Conservation (phyloP, 1,284 basidiomycete genomes). For the Earliella scabrosa region DNA sequence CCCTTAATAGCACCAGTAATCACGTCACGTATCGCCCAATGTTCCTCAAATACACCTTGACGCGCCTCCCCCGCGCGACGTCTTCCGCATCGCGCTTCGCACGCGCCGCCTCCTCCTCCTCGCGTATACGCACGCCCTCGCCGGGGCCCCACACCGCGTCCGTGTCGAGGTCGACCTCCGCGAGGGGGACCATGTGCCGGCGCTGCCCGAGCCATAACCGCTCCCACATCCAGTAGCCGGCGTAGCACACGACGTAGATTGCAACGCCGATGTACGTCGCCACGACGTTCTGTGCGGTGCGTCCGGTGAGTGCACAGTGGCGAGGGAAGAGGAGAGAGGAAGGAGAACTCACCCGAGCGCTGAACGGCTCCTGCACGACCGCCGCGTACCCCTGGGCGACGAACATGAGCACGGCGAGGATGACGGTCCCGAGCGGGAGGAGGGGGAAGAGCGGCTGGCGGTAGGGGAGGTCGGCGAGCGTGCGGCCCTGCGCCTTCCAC, state of each 20-base stretch:
- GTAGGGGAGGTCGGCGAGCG: slow-evolving; percentile 49
- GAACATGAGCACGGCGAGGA: slow-evolving; percentile 52
- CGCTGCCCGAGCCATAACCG: slow-evolving; percentile 26
- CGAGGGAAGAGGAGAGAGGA: not conserved
- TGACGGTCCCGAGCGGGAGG: slow-evolving; percentile 46
- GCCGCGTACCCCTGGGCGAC: slow-evolving; percentile 54
- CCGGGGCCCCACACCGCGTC: slow-evolving; percentile 53
- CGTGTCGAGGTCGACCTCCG: slow-evolving; percentile 48
- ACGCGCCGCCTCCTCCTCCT: slow-evolving; percentile 33
- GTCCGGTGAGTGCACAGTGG: not conserved
- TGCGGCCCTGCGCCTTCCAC: slow-evolving; percentile 44
- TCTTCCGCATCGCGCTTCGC: slow-evolving; percentile 24
- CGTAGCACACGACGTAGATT: slow-evolving; percentile 40
- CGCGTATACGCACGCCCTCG: slow-evolving; percentile 39
- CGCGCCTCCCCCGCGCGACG: slow-evolving; percentile 15
- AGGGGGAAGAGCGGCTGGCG: slow-evolving; percentile 52
- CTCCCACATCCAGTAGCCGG: slow-evolving; percentile 41
- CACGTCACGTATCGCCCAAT: slow-evolving; percentile 10
- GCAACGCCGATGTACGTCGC: slow-evolving; percentile 46
- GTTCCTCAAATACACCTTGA: slow-evolving; percentile 12
- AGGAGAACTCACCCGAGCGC: slow-evolving; percentile 32
- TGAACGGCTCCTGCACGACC: slow-evolving; percentile 38
- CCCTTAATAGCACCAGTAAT: not conserved
- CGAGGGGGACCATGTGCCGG: slow-evolving; percentile 38
- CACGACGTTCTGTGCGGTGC: slow-evolving; percentile 41